A percentile compares a stretch with the other conserved stretches of the same genome.
Conservation (phyloP, 805 yeast genomes). For the Torulaspora franciscae region DNA sequence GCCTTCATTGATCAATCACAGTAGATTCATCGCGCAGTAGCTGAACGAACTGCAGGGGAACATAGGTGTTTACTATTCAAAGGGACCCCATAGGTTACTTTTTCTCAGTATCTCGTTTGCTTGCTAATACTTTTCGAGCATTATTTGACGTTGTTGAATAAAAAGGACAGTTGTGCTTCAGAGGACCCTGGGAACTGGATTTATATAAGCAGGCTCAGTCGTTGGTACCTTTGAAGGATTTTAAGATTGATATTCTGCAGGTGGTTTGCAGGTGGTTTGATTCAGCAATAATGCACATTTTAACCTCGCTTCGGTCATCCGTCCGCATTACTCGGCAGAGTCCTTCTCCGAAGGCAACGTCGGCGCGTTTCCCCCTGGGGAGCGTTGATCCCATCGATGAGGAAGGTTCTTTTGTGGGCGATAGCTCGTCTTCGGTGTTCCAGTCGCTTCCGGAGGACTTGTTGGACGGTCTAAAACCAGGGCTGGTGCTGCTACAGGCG, state of each 20-base stretch:
- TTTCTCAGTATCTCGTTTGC: constrained; percentile 1
- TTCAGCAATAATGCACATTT: constrained; percentile 1
- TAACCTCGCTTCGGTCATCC: constrained; percentile 6
- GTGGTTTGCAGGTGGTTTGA: not conserved
- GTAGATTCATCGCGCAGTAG: constrained; percentile 1
- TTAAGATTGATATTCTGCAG: not conserved
- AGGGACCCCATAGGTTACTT: not conserved
- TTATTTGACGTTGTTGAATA: not conserved
- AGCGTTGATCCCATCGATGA: not conserved
- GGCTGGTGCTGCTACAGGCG: constrained; percentile 16
- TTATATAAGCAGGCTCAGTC: constrained; percentile 1
- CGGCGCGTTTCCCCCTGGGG: not conserved
- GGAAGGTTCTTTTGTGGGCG: not conserved
- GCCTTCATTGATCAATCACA: not conserved
- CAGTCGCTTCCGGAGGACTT: constrained; percentile 15
- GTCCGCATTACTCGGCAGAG: constrained; percentile 6
- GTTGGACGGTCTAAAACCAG: constrained; percentile 12
- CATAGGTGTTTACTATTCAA: not conserved
- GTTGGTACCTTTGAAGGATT: too few species aligned
- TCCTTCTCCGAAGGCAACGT: not conserved
- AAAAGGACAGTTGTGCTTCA: not conserved
- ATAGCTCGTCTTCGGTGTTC: constrained; percentile 5
- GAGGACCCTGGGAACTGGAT: constrained; percentile 1
- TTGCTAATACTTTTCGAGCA: not conserved
- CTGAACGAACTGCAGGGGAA: constrained; percentile 3